These are phyloP conservation scores for Ophiosphaerella narmari DNA, from an alignment of 2,329 filamentous ascomycete species.

Conservation along the genomic window DNA sequence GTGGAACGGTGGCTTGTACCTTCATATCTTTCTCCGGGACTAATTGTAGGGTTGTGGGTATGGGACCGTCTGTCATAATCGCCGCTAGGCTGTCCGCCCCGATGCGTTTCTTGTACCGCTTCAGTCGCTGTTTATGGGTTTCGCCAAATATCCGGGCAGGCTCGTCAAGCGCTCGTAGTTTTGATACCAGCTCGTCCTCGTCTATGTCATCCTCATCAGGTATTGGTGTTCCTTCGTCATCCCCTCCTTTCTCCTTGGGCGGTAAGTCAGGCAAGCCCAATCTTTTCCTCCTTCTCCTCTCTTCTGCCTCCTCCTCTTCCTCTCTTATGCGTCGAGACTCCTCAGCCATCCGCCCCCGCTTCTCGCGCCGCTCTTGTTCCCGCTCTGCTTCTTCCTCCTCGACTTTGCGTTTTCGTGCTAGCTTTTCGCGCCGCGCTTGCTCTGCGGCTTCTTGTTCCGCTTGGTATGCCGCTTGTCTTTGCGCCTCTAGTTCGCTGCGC, in stretches of 20 bases:
- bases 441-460: conserved; percentile 79
- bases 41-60: conserved; percentile 80
- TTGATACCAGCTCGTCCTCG: conserved; percentile 70
- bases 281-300: conserved; percentile 72
- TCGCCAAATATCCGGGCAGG: conserved; percentile 83
- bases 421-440: conserved; percentile 69
- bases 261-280: conserved; percentile 79
- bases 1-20: conserved; percentile 63
- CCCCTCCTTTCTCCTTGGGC: conserved; percentile 53
- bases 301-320: conserved; percentile 74
- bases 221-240: conserved; percentile 48
- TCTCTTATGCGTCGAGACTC: conserved; percentile 73
- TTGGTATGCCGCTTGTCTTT: conserved; percentile 77
- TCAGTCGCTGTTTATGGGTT: conserved; percentile 68
- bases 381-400: conserved; percentile 83
- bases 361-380: conserved; percentile 74
- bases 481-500: conserved; percentile 82
- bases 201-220: conserved; percentile 64
- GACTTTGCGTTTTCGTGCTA: conserved; percentile 79
- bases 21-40: conserved; percentile 90
- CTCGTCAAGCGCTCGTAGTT: conserved; percentile 73
- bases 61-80: conserved; percentile 72
- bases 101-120: conserved; percentile 70
- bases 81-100: conserved; percentile 48
- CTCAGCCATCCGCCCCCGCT: conserved; percentile 78